Conservation (phyloP, 2,329 filamentous ascomycete genomes). For the Furcasterigmium sp. region DNA sequence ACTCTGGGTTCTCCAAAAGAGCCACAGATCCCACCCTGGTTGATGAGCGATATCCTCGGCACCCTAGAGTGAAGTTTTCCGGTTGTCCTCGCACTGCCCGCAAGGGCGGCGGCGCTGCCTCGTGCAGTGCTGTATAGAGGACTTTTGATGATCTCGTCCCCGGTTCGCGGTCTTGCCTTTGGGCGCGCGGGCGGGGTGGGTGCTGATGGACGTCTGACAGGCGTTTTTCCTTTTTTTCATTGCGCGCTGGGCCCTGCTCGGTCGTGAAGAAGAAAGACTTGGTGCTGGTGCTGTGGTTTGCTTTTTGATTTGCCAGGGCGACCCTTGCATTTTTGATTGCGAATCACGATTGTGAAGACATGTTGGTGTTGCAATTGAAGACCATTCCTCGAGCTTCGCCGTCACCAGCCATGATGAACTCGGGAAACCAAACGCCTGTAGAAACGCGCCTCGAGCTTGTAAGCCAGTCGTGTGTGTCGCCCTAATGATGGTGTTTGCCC, state of each 20-base stretch:
- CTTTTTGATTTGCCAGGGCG: no score
- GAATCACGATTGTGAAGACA: no score
- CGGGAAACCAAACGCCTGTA: no score
- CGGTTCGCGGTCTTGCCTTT: constrained; percentile 64
- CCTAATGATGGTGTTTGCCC: no score
- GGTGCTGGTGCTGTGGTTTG: no score
- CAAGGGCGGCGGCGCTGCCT: constrained; percentile 50
- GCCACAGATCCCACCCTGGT: constrained; percentile 93
- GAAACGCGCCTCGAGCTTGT: no score
- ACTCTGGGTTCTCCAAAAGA: constrained; percentile 88
- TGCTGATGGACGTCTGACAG: constrained; percentile 89
- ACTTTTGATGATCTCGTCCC: constrained; percentile 93
- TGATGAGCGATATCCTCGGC: constrained; percentile 88
- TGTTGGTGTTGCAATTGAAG: no score
- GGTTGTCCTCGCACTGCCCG: constrained; percentile 42
- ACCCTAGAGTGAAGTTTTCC: constrained; percentile 71
- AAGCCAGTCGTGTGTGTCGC: no score
- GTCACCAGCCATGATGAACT: no score
- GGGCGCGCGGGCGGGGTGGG: constrained; percentile 75
- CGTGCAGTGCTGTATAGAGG: constrained; percentile 63
- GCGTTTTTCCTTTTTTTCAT: constrained; percentile 53
- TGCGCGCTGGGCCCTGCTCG: constrained; percentile 39
- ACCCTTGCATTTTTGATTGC: no score
- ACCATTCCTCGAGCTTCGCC: no score
- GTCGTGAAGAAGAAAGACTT: constrained; percentile 52